Conservation (phyloP, 768 basidiomycete genomes). For the Pleurotus platypus region DNA sequence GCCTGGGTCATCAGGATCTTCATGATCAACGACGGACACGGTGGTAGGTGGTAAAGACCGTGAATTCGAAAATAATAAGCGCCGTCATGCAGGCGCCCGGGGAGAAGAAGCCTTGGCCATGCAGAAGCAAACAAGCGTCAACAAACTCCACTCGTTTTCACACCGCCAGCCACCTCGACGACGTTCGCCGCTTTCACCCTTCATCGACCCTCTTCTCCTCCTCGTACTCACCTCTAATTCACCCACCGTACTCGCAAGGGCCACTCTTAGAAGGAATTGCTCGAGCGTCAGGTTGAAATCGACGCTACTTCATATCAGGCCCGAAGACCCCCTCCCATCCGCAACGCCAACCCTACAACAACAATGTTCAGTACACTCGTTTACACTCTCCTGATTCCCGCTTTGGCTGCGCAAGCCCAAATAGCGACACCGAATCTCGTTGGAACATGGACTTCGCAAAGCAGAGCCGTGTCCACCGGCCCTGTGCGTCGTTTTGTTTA, state of each 20-base stretch:
- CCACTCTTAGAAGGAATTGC: neutral
- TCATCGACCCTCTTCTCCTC: neutral
- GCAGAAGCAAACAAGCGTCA: neutral
- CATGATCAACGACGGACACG: too few relatives aligned
- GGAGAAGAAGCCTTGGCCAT: neutral
- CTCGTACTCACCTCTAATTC: neutral
- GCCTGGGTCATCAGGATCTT: too few relatives aligned
- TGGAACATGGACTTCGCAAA: slow-evolving; percentile 89
- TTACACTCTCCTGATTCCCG: slow-evolving; percentile 3
- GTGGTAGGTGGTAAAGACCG: too few relatives aligned
- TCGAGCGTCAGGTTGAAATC: neutral
- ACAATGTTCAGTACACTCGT: slow-evolving; percentile 5
- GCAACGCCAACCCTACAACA: neutral
- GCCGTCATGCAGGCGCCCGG: neutral
- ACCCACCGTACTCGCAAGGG: too few relatives aligned
- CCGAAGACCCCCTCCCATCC: neutral
- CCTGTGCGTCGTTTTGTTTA: slow-evolving; percentile 49
- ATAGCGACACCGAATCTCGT: slow-evolving; percentile 26
- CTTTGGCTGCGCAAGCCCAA: slow-evolving; percentile 6
- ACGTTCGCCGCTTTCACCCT: slow-evolving; percentile 1
- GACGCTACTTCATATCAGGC: neutral
- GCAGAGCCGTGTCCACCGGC: slow-evolving; percentile 74
- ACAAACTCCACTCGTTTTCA: slow-evolving; percentile 4
- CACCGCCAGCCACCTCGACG: slow-evolving; percentile 1
- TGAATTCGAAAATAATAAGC: neutral